Evolutionary conservation across 208 protist genomes (phyloP), one percentile per base, ranked within the genome.

Genomic region (Kentomonas sorsogonicus): DNA sequence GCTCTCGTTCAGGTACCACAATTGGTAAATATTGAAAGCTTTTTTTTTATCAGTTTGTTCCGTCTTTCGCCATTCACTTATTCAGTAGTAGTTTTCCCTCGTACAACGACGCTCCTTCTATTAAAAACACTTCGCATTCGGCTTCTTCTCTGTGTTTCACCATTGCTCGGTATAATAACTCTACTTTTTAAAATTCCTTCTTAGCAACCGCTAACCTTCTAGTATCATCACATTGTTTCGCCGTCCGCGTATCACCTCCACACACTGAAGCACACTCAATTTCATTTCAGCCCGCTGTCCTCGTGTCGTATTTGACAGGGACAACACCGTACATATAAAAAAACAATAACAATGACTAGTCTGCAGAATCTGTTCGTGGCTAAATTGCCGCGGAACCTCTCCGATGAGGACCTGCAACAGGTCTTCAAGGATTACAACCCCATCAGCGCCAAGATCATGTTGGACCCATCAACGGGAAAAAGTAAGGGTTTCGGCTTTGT

Each of bases 321-420:
- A n/a, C n/a, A n/a, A n/a, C n/a, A 57, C 43, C 43, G 20, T 2
- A 55, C 18, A 55, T 16, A 10, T 29, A 18, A 47, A 4, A 51
- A 16, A 29, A 33, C 0, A 29, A 43, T 16, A 50, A 48, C n/a
- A 11, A 89, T 85, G 74, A 74, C 77, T 18, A 86, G 63, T 13
- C 95, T 95, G 53, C 98, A 93, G 60, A 99, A 99, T 66, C 66
- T 98, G 22, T 99, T 96, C 67, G 83, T 98, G 59, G 97, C 98
- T 54, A 97, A 98, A 69, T 77, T 99, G 27, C 82, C 84, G 30
- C 86, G 87, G 20, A 87, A 77, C 48, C 57, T 96, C 23, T 86
- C 72, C 33, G 84, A 95, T 41, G 72, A 77, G 0, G 72, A 96
- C 27, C 69, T 98, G 1, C 64, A 75, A 30, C 70, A 95, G 26